Evolutionary conservation across 176 grass and related monocot genomes (phyloP).

Genomic region (Secale cereale): DNA sequence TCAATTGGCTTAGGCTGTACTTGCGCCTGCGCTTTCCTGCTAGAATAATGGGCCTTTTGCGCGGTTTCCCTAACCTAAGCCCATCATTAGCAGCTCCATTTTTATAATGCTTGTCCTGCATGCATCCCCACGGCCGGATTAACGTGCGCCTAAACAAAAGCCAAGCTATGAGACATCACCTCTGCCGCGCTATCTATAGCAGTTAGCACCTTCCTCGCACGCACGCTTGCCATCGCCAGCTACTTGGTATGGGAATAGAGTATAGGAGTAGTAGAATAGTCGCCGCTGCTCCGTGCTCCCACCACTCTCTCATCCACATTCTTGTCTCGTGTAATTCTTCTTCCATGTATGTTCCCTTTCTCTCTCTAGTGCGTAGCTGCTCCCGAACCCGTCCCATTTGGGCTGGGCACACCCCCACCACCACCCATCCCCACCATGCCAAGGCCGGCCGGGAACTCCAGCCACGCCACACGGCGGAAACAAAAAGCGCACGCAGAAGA

Average conservation of each 20-base stretch:
- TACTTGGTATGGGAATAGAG: not conserved
- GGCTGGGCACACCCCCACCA: not conserved
- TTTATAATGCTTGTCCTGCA: constrained; percentile 4
- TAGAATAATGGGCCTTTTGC: constrained; percentile 7
- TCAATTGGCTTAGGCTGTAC: constrained; percentile 38
- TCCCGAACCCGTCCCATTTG: not conserved
- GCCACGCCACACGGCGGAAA: not conserved
- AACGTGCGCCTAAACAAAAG: constrained; percentile 2
- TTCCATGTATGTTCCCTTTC: not conserved
- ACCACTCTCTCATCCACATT: not conserved
- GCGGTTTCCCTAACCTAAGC: not conserved
- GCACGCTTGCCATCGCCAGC: not conserved
- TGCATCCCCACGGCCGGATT: not conserved
- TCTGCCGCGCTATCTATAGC: not conserved
- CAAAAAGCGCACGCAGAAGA: not conserved
- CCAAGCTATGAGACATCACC: not conserved
- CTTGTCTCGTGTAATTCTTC: not conserved
- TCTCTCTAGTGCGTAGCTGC: not conserved
- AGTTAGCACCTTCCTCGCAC: not conserved
- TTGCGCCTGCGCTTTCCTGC: constrained; percentile 16
- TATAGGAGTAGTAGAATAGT: not conserved
- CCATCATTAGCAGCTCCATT: constrained; percentile 30
- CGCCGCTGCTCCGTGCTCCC: not conserved
- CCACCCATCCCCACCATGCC: not conserved
- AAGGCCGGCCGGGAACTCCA: too few relatives aligned